A percentile compares a stretch with the other conserved stretches of the same genome.
These are phyloP conservation scores for Backusella morwellensis DNA, from an alignment of 192 early-diverging fungal species.

Conservation along the genomic window DNA sequence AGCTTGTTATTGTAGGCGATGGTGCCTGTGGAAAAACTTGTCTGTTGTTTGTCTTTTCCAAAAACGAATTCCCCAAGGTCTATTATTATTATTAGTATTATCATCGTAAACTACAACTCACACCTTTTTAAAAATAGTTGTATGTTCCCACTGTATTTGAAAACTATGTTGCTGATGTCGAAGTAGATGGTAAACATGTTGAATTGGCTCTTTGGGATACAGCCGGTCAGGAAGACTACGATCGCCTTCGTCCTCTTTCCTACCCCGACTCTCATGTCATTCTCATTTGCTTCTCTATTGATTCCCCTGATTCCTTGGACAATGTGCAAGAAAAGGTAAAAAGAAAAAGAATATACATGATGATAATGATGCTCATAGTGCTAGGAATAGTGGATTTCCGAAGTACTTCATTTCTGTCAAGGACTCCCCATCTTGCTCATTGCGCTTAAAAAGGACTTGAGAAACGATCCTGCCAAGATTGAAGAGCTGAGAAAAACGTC, in stretches of 20 bases:
- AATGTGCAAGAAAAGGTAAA: conserved; percentile 69
- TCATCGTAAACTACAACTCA: conserved; percentile 17
- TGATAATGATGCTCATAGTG: background rate
- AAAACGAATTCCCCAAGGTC: conserved; percentile 83
- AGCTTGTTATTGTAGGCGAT: conserved; percentile 92
- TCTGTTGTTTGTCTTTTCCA: conserved; percentile 79
- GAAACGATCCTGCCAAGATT: conserved; percentile 75
- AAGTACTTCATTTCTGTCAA: conserved; percentile 83
- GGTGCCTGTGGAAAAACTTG: conserved; percentile 93
- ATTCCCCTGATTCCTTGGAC: conserved; percentile 76
- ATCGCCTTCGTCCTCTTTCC: conserved; percentile 88
- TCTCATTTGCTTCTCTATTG: conserved; percentile 89
- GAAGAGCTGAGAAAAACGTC: conserved; percentile 69
- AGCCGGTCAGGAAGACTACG: conserved; percentile 92
- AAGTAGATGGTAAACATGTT: conserved; percentile 78
- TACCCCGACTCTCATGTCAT: conserved; percentile 93
- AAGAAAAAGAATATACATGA: background rate
- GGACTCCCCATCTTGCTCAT: conserved; percentile 83
- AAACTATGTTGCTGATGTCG: conserved; percentile 87
- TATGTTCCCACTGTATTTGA: conserved; percentile 95
- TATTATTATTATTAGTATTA: conserved; percentile 18
- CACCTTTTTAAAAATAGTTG: conserved; percentile 17
- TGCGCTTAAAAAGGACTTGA: conserved; percentile 86
- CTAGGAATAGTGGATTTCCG: conserved; percentile 75
- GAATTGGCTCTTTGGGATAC: conserved; percentile 97